Evolutionary conservation across 345 rosid genomes (phyloP).

Genomic region (Carallia brachiata): DNA sequence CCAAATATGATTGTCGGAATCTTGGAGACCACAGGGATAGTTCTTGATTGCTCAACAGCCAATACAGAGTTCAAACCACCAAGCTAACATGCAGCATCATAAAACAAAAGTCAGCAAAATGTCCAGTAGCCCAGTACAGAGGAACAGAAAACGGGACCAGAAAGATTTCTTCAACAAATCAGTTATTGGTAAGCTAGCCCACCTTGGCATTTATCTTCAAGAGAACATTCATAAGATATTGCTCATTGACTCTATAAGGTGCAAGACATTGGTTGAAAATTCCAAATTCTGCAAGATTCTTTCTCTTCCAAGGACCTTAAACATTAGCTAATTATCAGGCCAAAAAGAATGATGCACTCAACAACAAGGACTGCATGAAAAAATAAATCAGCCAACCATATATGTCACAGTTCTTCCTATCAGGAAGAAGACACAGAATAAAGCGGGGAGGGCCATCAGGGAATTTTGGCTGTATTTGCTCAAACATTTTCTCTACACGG

Average conservation of each 20-base stretch:
- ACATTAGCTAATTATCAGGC: neutral
- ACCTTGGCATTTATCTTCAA: slow-evolving; percentile 33
- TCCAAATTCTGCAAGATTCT: slow-evolving; percentile 27
- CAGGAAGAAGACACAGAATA: slow-evolving; percentile 25
- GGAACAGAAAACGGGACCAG: neutral
- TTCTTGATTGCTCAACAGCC: slow-evolving; percentile 17
- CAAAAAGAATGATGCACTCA: slow-evolving; percentile 9
- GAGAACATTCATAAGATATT: slow-evolving; percentile 27
- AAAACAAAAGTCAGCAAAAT: neutral
- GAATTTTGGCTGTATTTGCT: slow-evolving; percentile 14
- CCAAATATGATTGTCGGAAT: slow-evolving; percentile 30
- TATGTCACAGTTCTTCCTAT: slow-evolving; percentile 25
- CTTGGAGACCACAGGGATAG: slow-evolving; percentile 20
- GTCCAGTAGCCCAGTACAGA: neutral
- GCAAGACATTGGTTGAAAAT: slow-evolving; percentile 26
- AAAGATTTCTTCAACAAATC: neutral
- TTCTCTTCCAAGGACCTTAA: slow-evolving; percentile 30
- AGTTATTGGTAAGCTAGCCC: neutral
- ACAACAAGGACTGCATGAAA: neutral
- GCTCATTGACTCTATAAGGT: slow-evolving; percentile 21
- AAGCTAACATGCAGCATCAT: slow-evolving; percentile 10
- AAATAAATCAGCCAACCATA: slow-evolving; percentile 23
- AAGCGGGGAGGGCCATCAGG: slow-evolving; percentile 20
- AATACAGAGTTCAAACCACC: slow-evolving; percentile 29
- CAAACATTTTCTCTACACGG: slow-evolving; percentile 32